Conservation (phyloP, 495 filamentous ascomycete species). For the Pseudoneurospora amorphoporcata region DNA sequence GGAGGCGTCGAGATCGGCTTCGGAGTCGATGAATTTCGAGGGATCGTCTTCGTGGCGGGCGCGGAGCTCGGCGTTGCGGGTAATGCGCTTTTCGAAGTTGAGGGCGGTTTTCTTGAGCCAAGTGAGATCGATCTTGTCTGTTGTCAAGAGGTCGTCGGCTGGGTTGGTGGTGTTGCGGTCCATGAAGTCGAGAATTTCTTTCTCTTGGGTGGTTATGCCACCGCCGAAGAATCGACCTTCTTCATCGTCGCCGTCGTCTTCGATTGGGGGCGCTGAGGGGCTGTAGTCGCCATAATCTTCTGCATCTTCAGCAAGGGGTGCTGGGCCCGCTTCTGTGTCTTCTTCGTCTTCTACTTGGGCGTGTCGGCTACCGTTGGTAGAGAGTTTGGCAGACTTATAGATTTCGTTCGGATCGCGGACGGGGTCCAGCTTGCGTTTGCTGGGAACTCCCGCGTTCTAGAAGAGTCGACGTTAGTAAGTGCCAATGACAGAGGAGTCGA, state of each 20-base stretch:
- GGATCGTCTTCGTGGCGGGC: conserved; percentile 81
- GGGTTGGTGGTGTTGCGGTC: conserved; percentile 42
- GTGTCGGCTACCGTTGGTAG: conserved; percentile 38
- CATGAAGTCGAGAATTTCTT: conserved; percentile 83
- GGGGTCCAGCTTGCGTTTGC: conserved; percentile 71
- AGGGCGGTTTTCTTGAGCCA: conserved; percentile 79
- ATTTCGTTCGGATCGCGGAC: conserved; percentile 60
- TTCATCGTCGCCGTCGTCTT: conserved; percentile 67
- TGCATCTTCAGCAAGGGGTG: conserved; percentile 35
- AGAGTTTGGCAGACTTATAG: conserved; percentile 80
- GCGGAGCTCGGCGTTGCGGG: conserved; percentile 83
- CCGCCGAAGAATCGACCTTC: conserved; percentile 94
- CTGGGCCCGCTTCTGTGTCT: conserved; percentile 43
- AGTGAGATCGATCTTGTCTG: conserved; percentile 69
- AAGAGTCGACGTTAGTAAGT: background rate
- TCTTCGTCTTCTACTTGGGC: conserved; percentile 38
- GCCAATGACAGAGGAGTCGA: background rate
- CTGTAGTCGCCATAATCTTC: conserved; percentile 53
- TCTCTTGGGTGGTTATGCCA: conserved; percentile 71
- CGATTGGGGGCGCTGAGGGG: conserved; percentile 55
- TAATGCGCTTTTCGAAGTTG: conserved; percentile 84
- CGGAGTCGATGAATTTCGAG: conserved; percentile 60
- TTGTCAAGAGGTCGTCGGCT: conserved; percentile 30
- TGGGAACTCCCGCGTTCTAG: conserved; percentile 43
- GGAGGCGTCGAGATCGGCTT: conserved; percentile 85